phyloP scores from a whole-genome alignment of 441 rosid species.

The Sinapis alba region DNA sequence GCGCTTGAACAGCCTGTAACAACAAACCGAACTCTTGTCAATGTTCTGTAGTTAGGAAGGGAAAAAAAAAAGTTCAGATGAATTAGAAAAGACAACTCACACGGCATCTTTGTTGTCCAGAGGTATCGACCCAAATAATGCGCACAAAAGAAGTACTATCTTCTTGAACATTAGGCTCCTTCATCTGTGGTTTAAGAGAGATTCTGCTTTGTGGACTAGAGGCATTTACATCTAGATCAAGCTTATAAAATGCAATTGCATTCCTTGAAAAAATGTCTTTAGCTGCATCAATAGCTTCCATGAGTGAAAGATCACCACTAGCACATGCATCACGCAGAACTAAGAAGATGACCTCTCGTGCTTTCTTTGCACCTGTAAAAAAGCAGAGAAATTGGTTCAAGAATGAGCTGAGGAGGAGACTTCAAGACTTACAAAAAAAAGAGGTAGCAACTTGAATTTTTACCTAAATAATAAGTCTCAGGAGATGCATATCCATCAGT shows the following conservation, averaged over 20 bases:
- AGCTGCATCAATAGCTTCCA: constrained; percentile 89
- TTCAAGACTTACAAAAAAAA: constrained; percentile 8
- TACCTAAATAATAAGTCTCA: constrained; percentile 88
- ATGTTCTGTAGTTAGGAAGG: background rate
- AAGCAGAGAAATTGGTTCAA: constrained; percentile 25
- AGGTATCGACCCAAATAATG: constrained; percentile 82
- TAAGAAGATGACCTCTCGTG: constrained; percentile 72
- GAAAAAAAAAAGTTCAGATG: too few relatives aligned
- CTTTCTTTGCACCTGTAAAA: constrained; percentile 72
- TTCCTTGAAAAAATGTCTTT: constrained; percentile 70
- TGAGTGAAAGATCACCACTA: constrained; percentile 70
- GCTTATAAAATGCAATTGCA: constrained; percentile 68
- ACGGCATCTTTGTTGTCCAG: constrained; percentile 97
- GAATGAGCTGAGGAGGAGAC: background rate
- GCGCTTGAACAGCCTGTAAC: constrained; percentile 71
- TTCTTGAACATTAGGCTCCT: constrained; percentile 38
- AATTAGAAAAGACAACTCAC: constrained; percentile 67
- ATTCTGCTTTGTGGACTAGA: constrained; percentile 36
- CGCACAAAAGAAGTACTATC: constrained; percentile 63
- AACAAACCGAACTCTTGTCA: background rate
- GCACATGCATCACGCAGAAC: constrained; percentile 74
- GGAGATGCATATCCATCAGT: constrained; percentile 95
- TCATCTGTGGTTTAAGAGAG: constrained; percentile 33
- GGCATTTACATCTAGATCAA: constrained; percentile 36
- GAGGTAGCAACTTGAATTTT: constrained; percentile 34